These are phyloP conservation scores for Aspergillus nidulans DNA, from an alignment of 495 filamentous ascomycete species.

Conservation along the genomic window DNA sequence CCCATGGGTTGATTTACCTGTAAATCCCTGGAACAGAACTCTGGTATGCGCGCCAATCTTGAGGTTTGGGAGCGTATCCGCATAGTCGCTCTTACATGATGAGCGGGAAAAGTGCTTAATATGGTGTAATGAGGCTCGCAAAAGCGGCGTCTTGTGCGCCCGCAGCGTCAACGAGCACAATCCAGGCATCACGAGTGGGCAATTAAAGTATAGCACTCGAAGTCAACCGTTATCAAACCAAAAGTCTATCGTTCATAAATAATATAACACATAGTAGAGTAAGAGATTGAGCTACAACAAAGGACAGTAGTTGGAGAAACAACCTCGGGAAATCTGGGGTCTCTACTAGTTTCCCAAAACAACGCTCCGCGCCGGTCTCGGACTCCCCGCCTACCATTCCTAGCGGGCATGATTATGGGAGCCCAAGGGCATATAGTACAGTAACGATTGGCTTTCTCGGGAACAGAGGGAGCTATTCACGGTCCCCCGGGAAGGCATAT, in stretches of 20 bases:
- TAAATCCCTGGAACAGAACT: conserved; percentile 89
- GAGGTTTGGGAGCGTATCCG: conserved; percentile 68
- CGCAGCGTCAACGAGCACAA: conserved; percentile 16
- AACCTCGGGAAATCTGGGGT: conserved; percentile 11
- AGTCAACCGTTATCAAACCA: neutral
- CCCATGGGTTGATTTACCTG: conserved; percentile 45
- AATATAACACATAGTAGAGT: neutral
- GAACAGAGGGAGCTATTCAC: neutral
- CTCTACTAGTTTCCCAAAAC: neutral
- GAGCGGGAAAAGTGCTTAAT: conserved; percentile 39
- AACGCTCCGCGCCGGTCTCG: conserved; percentile 12
- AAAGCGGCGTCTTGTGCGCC: conserved; percentile 7
- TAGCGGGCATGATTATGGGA: neutral
- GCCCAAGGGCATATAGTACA: too few species aligned
- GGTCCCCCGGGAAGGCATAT: too few species aligned
- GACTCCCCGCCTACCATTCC: conserved; percentile 12
- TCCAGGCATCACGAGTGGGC: conserved; percentile 6
- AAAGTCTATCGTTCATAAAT: neutral
- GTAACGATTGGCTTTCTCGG: conserved; percentile 23
- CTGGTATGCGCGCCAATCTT: conserved; percentile 74
- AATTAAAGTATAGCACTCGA: neutral
- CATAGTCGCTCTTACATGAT: conserved; percentile 36
- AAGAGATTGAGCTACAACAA: neutral
- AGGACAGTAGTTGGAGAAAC: neutral
- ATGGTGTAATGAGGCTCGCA: conserved; percentile 6